A percentile compares a stretch with the other conserved stretches of the same genome.
Evolutionary conservation across 2,329 filamentous ascomycete genomes (phyloP).

Genomic region (Aschersonia sp.): DNA sequence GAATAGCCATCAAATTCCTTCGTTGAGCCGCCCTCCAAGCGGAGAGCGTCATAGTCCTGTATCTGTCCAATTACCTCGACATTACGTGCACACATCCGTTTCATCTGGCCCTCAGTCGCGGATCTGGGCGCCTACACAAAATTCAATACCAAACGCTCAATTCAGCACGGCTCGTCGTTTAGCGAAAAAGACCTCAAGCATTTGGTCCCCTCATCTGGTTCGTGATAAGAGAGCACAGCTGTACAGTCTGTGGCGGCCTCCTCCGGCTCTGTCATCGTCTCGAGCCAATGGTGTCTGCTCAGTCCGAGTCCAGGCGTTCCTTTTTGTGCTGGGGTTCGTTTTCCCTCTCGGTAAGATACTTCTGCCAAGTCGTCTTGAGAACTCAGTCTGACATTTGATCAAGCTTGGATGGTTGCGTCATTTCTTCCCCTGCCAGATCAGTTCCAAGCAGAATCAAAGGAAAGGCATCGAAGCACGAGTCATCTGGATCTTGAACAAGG

Average conservation of each 20-base stretch:
- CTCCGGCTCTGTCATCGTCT: conserved; percentile 50
- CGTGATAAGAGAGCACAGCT: conserved; percentile 43
- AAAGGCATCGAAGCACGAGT: conserved; percentile 21
- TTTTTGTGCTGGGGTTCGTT: conserved; percentile 66
- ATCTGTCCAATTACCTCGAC: conserved; percentile 21
- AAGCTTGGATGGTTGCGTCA: conserved; percentile 69
- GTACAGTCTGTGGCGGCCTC: conserved; percentile 58
- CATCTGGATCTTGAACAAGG: conserved; percentile 23
- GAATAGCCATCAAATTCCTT: conserved; percentile 30
- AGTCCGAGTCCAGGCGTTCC: conserved; percentile 58
- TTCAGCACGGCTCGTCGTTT: conserved; percentile 16
- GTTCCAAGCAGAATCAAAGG: conserved; percentile 37
- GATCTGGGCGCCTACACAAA: too few species aligned
- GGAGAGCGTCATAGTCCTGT: conserved; percentile 18
- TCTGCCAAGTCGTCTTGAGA: too few species aligned
- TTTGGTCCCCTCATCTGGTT: conserved; percentile 62
- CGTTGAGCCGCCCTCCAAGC: conserved; percentile 32
- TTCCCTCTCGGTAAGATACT: conserved; percentile 48
- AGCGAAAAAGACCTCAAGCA: conserved; percentile 39
- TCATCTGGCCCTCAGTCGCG: background rate
- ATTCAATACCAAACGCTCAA: conserved; percentile 18
- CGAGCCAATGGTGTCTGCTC: conserved; percentile 47
- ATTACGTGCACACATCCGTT: conserved; percentile 23
- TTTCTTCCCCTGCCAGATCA: conserved; percentile 55
- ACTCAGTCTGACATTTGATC: conserved; percentile 1